These are phyloP conservation scores for Carnegiea gigantea DNA, from an alignment of 179 eudicot species.

Conservation along the genomic window DNA sequence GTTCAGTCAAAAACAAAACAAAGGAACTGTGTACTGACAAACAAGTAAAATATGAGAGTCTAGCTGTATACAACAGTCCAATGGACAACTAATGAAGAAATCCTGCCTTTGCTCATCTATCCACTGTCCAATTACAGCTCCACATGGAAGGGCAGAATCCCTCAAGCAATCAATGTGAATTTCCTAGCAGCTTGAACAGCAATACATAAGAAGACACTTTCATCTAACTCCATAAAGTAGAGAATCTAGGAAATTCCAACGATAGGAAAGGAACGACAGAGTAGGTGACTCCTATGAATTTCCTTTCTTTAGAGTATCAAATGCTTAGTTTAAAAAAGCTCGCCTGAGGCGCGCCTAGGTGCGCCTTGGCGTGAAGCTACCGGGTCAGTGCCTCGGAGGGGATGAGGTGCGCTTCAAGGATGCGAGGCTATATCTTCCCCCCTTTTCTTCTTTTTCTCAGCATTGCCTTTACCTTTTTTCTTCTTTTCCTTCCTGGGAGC, in stretches of 20 bases:
- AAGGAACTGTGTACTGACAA: background rate
- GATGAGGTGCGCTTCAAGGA: too few relatives aligned
- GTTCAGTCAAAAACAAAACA: constrained; percentile 1
- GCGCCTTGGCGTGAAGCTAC: too few relatives aligned
- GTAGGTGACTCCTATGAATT: background rate
- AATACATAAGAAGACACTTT: background rate
- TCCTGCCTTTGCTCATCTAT: background rate
- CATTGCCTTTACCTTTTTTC: too few relatives aligned
- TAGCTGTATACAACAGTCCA: too few relatives aligned
- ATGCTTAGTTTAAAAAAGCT: background rate
- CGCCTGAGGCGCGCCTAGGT: too few relatives aligned
- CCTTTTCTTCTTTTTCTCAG: too few relatives aligned
- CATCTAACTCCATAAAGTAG: background rate
- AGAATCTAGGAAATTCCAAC: background rate
- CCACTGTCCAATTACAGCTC: background rate
- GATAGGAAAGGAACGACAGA: background rate
- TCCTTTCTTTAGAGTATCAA: background rate
- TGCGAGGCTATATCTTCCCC: too few relatives aligned
- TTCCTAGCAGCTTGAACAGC: background rate
- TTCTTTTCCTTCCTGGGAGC: too few relatives aligned
- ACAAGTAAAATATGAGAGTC: background rate
- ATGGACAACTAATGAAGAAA: background rate
- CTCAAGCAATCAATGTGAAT: background rate
- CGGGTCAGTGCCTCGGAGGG: too few relatives aligned
- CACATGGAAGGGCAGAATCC: background rate